A percentile compares a stretch with the other conserved stretches of the same genome.
Conservation (phyloP, 768 basidiomycete species). For the Mycena belliarum region DNA sequence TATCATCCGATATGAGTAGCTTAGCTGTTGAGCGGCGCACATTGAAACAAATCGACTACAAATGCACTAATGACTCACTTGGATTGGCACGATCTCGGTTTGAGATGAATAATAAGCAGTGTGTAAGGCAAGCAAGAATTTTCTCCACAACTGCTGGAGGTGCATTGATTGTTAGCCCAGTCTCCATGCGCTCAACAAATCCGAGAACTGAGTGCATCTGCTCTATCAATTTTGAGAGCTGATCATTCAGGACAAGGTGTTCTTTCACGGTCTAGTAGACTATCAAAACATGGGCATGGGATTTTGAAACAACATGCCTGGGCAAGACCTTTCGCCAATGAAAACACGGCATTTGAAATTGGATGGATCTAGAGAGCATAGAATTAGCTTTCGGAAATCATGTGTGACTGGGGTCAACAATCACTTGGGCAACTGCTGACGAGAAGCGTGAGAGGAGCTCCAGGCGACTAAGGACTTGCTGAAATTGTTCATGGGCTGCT, state of each 20-base stretch:
- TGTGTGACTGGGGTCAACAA: neutral
- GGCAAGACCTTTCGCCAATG: neutral
- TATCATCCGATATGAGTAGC: neutral
- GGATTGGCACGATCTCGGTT: neutral
- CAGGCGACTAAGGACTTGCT: neutral
- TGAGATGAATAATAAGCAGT: neutral
- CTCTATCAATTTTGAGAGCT: neutral
- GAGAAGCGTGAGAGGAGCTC: neutral
- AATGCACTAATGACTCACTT: neutral
- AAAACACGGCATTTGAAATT: neutral
- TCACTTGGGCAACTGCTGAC: neutral
- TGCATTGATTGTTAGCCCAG: neutral
- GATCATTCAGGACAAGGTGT: neutral
- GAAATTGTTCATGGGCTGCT: neutral
- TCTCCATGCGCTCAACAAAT: neutral
- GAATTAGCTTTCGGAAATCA: too few species aligned
- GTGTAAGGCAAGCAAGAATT: neutral
- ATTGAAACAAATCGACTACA: too few species aligned
- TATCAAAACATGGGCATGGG: too few species aligned
- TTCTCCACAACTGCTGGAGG: neutral
- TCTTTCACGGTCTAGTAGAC: neutral
- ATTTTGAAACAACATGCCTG: neutral
- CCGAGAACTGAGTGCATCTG: neutral
- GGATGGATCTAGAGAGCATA: neutral
- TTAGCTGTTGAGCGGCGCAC: neutral